Evolutionary conservation across 805 yeast genomes (phyloP).

Genomic region (Spathaspora passalidarum): DNA sequence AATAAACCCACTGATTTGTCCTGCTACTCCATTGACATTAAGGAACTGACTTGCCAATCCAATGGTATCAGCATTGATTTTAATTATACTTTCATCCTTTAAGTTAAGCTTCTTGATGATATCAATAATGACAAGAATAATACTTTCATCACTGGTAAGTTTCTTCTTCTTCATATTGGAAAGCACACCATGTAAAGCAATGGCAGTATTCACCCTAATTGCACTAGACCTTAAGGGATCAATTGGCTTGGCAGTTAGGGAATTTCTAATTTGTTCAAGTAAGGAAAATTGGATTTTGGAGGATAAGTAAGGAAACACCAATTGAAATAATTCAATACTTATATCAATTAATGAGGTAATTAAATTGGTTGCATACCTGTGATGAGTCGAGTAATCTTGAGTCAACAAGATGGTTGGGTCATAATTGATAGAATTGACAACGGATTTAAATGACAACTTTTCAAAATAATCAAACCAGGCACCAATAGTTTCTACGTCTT

Average conservation of each 20-base stretch:
- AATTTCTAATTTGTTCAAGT: conserved; percentile 71
- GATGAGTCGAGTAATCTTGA: conserved; percentile 21
- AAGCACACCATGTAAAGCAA: conserved; percentile 59
- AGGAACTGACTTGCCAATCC: conserved; percentile 44
- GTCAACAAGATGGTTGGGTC: conserved; percentile 30
- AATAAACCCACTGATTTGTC: conserved; percentile 33
- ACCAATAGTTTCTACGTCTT: conserved; percentile 18
- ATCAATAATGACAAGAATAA: conserved; percentile 48
- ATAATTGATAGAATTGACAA: conserved; percentile 26
- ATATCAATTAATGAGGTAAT: conserved; percentile 57
- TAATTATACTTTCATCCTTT: conserved; percentile 39
- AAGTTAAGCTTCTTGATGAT: conserved; percentile 43
- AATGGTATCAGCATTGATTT: conserved; percentile 52
- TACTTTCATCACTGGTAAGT: conserved; percentile 21
- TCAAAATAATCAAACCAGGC: conserved; percentile 37
- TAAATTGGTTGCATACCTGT: conserved; percentile 24
- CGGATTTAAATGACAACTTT: conserved; percentile 15
- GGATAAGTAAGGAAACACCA: conserved; percentile 67
- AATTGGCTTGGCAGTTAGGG: conserved; percentile 34
- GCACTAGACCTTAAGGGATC: conserved; percentile 43
- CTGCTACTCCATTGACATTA: conserved; percentile 14
- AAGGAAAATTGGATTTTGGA: conserved; percentile 81
- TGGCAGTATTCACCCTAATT: conserved; percentile 55
- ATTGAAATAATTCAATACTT: conserved; percentile 73
- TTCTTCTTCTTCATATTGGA: conserved; percentile 17